phyloP scores from a whole-genome alignment of 2,329 filamentous ascomycete species.

The Exserohilum turcica region DNA sequence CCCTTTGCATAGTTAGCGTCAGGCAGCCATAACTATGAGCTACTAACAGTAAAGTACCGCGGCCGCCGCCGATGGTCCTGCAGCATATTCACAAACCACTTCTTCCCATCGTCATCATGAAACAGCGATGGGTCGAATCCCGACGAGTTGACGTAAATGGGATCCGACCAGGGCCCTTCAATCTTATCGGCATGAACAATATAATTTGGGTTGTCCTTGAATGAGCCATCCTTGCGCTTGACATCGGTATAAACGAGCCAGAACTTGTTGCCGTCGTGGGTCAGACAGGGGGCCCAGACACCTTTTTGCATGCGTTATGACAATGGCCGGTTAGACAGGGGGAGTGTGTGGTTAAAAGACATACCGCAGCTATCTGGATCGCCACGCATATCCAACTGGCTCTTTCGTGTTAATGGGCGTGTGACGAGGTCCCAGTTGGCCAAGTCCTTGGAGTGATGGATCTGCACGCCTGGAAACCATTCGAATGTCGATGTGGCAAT shows the following conservation, averaged over 20 bases:
- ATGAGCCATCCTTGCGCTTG: conserved; percentile 69
- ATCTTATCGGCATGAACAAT: conserved; percentile 60
- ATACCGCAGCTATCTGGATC: conserved; percentile 57
- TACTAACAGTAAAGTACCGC: conserved; percentile 53
- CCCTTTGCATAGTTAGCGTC: too few species aligned
- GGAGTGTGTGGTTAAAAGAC: not conserved
- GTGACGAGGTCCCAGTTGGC: conserved; percentile 60
- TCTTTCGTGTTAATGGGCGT: conserved; percentile 57
- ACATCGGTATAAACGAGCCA: conserved; percentile 70
- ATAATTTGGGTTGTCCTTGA: conserved; percentile 69
- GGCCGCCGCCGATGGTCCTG: conserved; percentile 44
- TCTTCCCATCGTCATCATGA: conserved; percentile 45
- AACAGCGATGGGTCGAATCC: conserved; percentile 63
- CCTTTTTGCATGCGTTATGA: conserved; percentile 13
- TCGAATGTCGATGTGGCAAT: conserved; percentile 67
- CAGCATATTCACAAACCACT: conserved; percentile 48
- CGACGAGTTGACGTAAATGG: conserved; percentile 63
- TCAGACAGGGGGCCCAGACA: conserved; percentile 69
- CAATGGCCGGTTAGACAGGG: not conserved
- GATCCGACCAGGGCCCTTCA: conserved; percentile 67
- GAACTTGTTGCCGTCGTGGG: conserved; percentile 64
- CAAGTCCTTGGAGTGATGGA: conserved; percentile 63
- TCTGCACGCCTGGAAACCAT: conserved; percentile 60
- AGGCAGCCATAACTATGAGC: too few species aligned
- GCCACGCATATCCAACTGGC: conserved; percentile 59